Base-by-base conservation (phyloP, 495 filamentous ascomycete species). In the Aspergillus wentii region DNA sequence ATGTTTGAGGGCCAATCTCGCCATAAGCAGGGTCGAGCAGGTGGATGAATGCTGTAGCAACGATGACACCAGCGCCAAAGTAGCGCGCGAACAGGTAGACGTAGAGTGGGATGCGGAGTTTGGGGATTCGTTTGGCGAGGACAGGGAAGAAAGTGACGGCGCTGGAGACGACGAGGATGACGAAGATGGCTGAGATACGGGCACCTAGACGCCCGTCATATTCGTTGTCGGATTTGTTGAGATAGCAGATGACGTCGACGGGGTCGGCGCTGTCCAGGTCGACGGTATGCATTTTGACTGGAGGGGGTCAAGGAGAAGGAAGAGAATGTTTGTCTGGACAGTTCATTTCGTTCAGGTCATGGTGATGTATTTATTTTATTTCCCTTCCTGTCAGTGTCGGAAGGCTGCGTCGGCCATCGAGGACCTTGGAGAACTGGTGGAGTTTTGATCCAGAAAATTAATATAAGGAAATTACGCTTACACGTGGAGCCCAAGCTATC, bases 11-110 rank as follows among this genome's bases (percentile, higher is more conserved):
- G 4, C 75, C 75, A 31, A 79, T 79, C 40, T 71, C 64, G 1
- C 36, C 39, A 43, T 77, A 76, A 0, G 73, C 75, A 0, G 75
- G 75, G 19, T 75, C 74, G 17, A 79, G 69, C 0, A 78, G 69
- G 19, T 62, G 57, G 27, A 68, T 57, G 37, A 88, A 91, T 8
- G 86, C 83, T 8, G 83, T 88, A 9, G 79, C 78, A 19, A 86
- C 62, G 44, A 85, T 85, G 31, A 86, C 83, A 2, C 82, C 82
- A 0, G 79, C 75, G 14, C 83, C 82, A 42, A 86, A 83, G 57
- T 84, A 85, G 34, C 79, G 81, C 6, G 80, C 80, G 32, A 88
- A 71, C 43, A 91, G 83, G 60, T 86, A 90, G 9, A 77, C 75
- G 38, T 72, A 72, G 14, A 70, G 61, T 1, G 82, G 85, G 2